Percentiles rank a stretch among this genome's conserved stretches.
phyloP scores from a whole-genome alignment of 2,329 filamentous ascomycete species.

The Claviceps monticola region DNA sequence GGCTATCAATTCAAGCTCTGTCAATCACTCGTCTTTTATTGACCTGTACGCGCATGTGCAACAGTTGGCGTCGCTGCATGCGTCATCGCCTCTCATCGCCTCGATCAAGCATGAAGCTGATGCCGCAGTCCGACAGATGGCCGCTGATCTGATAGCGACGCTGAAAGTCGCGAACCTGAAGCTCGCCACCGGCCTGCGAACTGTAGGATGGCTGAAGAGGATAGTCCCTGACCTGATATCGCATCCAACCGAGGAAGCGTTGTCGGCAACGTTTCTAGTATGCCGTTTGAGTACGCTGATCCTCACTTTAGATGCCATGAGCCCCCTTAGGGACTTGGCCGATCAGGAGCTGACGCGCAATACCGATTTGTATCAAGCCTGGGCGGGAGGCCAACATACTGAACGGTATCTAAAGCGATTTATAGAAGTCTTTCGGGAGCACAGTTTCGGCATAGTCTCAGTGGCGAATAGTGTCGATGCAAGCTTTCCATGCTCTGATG shows the following conservation, averaged over 20 bases:
- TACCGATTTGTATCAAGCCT: slow-evolving; percentile 28
- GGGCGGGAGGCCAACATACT: slow-evolving; percentile 73
- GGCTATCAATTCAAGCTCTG: slow-evolving; percentile 49
- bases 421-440: slow-evolving; percentile 93
- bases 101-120: slow-evolving; percentile 68
- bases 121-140: slow-evolving; percentile 77
- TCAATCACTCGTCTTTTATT: slow-evolving; percentile 77
- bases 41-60: slow-evolving; percentile 92
- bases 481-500: slow-evolving; percentile 13
- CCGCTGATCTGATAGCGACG: slow-evolving; percentile 64
- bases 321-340: slow-evolving; percentile 75
- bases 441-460: slow-evolving; percentile 89
- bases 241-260: slow-evolving; percentile 41
- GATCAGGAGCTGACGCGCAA: slow-evolving; percentile 60
- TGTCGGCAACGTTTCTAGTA: slow-evolving; percentile 76
- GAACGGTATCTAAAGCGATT: slow-evolving; percentile 90
- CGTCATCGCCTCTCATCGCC: slow-evolving; percentile 59
- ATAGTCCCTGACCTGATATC: slow-evolving; percentile 61
- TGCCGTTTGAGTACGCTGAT: slow-evolving; percentile 72
- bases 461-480: slow-evolving; percentile 77
- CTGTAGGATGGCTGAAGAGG: slow-evolving; percentile 78
- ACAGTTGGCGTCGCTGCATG: slow-evolving; percentile 69
- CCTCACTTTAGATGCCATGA: slow-evolving; percentile 66
- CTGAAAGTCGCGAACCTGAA: slow-evolving; percentile 70
- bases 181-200: slow-evolving; percentile 78